Conservation (phyloP, 768 basidiomycete genomes). For the Pisolithus microcarpus region DNA sequence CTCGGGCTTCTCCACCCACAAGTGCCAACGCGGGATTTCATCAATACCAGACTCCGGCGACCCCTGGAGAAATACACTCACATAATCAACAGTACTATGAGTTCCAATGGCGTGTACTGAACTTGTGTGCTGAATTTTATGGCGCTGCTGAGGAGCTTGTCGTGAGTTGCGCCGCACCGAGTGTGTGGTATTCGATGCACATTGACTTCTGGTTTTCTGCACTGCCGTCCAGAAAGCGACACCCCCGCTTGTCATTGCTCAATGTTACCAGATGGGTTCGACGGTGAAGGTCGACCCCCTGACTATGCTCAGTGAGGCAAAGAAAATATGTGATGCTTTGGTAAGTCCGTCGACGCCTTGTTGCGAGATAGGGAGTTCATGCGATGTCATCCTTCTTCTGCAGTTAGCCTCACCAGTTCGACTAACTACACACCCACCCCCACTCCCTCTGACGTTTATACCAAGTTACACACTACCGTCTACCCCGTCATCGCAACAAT, state of each 20-base stretch:
- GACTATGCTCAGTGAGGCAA: constrained; percentile 67
- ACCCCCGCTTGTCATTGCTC: constrained; percentile 65
- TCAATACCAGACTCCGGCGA: constrained; percentile 35
- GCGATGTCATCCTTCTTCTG: constrained; percentile 4
- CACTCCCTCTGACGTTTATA: constrained; percentile 44
- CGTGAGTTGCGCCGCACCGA: constrained; percentile 38
- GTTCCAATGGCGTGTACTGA: constrained; percentile 79
- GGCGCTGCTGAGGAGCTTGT: constrained; percentile 79
- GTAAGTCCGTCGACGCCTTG: constrained; percentile 32
- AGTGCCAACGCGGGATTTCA: constrained; percentile 33
- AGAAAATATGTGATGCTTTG: constrained; percentile 68
- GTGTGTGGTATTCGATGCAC: constrained; percentile 2
- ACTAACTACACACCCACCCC: constrained; percentile 59
- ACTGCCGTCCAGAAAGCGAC: constrained; percentile 39
- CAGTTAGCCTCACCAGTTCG: constrained; percentile 72
- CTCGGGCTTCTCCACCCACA: constrained; percentile 25
- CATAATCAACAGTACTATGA: constrained; percentile 78
- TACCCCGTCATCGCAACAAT: constrained; percentile 26
- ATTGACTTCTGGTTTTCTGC: constrained; percentile 3
- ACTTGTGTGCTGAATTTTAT: constrained; percentile 81
- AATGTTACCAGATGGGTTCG: constrained; percentile 73
- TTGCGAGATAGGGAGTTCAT: constrained; percentile 3
- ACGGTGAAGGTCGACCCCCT: constrained; percentile 66
- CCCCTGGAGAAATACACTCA: constrained; percentile 43
- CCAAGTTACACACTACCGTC: constrained; percentile 31